Base-by-base conservation (phyloP, 176 grass and related monocot species). In the Ensete glaucum region DNA sequence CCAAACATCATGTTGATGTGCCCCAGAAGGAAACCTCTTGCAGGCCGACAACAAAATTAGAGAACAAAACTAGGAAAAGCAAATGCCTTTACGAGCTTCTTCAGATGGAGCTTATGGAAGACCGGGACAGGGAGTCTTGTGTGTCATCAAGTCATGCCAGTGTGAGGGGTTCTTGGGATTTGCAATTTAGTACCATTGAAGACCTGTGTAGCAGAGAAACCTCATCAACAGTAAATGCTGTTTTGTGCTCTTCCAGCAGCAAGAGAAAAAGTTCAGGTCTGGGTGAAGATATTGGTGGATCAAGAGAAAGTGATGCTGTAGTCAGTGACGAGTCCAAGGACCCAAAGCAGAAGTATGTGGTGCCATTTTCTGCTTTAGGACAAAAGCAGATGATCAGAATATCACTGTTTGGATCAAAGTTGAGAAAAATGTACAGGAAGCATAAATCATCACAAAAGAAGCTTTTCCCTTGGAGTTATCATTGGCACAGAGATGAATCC, bases 341-440 rank as follows among this genome's bases (percentile, higher is more conserved):
- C 15, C 79, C 64, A 54, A 79, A 81, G 60, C 76, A 69, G 22
- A 80, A 71, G 63, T 86, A 85, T 12, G 17, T 81, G 26, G 85
- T 81, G 67, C 76, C 84, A 63, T 78, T 82, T 17, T 89, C 84
- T 52, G 68, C 77, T 68, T 72, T 54, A 69, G 86, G 72, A 78
- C 84, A 79, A 60, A 91, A 83, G 23, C 82, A 87, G 78, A 76
- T 77, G 23, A 62, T 76, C 1, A 77, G 76, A 74, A 84, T 67
- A 53, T 84, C 83, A 73, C n/a, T 90, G 70, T 79, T 87, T 29
- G 81, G 88, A 16, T 77, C 79, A 48, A 90, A 83, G 82, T 54
- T 96, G 64, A 91, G 88, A 76, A 96, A 91, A 78, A 85, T 96
- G 88, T 96, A 96, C 75, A 85, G 77, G 79, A 96, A 85, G 11